A percentile compares a stretch with the other conserved stretches of the same genome.
Evolutionary conservation across 2,329 filamentous ascomycete species (phyloP).

Genomic region (Colletotrichum siamense): DNA sequence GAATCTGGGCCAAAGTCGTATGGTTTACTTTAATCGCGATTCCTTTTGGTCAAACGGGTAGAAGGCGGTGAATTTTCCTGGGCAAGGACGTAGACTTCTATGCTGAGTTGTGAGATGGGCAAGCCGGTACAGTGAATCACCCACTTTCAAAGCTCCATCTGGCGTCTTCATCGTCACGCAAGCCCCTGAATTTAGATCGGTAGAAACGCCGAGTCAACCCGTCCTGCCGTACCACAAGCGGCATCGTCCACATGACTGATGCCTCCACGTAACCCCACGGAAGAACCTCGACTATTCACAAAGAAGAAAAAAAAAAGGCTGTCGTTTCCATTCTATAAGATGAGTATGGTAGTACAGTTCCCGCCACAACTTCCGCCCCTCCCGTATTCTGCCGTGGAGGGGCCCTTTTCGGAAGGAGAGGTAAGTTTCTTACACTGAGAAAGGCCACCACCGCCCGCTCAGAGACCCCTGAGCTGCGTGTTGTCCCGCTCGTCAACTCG

Average conservation of each 20-base stretch:
- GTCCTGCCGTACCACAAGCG: background rate
- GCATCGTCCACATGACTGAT: background rate
- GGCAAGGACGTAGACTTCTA: background rate
- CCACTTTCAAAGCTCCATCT: background rate
- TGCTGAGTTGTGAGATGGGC: background rate
- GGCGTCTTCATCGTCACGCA: background rate
- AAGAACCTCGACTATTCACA: background rate
- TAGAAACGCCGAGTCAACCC: background rate
- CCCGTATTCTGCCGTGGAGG: background rate
- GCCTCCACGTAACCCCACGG: background rate
- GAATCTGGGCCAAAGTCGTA: background rate
- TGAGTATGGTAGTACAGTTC: slow-evolving; percentile 15
- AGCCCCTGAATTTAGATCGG: background rate
- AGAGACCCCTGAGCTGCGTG: slow-evolving; percentile 44
- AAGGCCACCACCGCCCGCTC: background rate
- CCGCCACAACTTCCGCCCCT: background rate
- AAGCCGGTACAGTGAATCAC: background rate
- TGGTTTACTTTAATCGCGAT: background rate
- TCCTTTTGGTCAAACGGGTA: background rate
- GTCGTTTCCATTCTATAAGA: slow-evolving; percentile 17
- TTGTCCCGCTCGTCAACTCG: slow-evolving; percentile 52
- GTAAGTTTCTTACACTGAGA: background rate
- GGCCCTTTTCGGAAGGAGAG: background rate
- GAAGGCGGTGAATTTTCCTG: background rate
- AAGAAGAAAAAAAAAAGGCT: slow-evolving; percentile 6